phyloP scores from a whole-genome alignment of 2,329 filamentous ascomycete species.

The Botrytis hyacinthi region DNA sequence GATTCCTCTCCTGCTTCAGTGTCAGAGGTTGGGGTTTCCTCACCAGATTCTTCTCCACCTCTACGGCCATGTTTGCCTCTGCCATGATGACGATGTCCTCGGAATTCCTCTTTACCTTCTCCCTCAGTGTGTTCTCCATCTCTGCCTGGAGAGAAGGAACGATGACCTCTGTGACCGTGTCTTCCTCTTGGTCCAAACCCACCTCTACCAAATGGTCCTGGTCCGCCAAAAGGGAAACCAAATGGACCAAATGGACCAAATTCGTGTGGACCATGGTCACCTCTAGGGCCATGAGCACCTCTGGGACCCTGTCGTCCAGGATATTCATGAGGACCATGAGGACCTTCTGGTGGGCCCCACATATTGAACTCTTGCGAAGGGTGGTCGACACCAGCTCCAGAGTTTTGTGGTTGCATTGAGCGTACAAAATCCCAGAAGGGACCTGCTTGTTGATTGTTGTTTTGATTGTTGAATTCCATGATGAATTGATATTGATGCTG shows the following conservation, averaged over 20 bases:
- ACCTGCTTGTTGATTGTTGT: slow-evolving; percentile 20
- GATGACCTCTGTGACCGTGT: slow-evolving; percentile 29
- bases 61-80: slow-evolving; percentile 15
- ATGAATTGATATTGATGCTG: slow-evolving; percentile 24
- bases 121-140: slow-evolving; percentile 27
- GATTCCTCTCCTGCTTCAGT: slow-evolving; percentile 10
- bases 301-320: slow-evolving; percentile 26
- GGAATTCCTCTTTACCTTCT: slow-evolving; percentile 22
- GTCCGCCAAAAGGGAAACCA: slow-evolving; percentile 16
- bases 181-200: slow-evolving; percentile 26
- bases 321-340: not conserved
- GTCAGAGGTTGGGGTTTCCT: slow-evolving; percentile 20
- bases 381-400: slow-evolving; percentile 36
- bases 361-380: slow-evolving; percentile 24
- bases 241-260: not conserved
- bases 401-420: slow-evolving; percentile 30
- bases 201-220: slow-evolving; percentile 18
- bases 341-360: slow-evolving; percentile 18
- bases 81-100: slow-evolving; percentile 41
- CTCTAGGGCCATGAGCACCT: not conserved
- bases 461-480: slow-evolving; percentile 38
- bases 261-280: not conserved
- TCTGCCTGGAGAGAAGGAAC: slow-evolving; percentile 26
- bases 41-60: slow-evolving; percentile 15
- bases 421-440: slow-evolving; percentile 37